phyloP scores from a whole-genome alignment of 495 filamentous ascomycete genomes.

The Poronia punctata region DNA sequence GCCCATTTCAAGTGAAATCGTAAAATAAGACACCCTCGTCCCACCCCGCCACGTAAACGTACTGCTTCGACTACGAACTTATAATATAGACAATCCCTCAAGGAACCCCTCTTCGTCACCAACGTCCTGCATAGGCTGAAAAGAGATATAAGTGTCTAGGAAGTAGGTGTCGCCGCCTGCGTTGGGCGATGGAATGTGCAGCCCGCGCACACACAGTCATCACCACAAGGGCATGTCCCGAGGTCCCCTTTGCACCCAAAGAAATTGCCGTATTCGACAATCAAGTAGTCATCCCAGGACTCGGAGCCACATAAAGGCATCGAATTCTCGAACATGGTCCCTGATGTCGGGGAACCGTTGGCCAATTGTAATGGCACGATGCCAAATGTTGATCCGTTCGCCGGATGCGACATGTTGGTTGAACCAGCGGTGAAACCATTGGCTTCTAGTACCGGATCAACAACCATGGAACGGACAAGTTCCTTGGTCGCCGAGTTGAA shows the following conservation, averaged over 20 bases:
- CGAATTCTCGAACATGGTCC: too few relatives aligned
- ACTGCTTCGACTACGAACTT: too few relatives aligned
- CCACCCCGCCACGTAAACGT: too few relatives aligned
- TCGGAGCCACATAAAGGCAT: too few relatives aligned
- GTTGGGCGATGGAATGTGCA: slow-evolving; percentile 42
- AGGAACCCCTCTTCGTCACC: too few relatives aligned
- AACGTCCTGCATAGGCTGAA: too few relatives aligned
- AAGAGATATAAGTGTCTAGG: too few relatives aligned
- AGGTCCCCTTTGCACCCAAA: slow-evolving; percentile 31
- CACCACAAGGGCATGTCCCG: slow-evolving; percentile 43
- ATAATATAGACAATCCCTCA: too few relatives aligned
- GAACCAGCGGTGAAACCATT: slow-evolving; percentile 14
- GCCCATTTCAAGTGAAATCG: too few relatives aligned
- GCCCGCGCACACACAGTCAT: slow-evolving; percentile 46
- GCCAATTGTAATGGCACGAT: slow-evolving; percentile 32
- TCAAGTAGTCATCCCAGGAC: slow-evolving; percentile 42
- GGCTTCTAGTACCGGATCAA: slow-evolving; percentile 12
- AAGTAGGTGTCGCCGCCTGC: not conserved
- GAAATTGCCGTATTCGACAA: slow-evolving; percentile 42
- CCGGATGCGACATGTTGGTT: slow-evolving; percentile 9
- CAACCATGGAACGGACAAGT: slow-evolving; percentile 53
- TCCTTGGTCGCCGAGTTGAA: slow-evolving; percentile 65
- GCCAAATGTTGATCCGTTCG: slow-evolving; percentile 17
- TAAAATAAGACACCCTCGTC: too few relatives aligned
- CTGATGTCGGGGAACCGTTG: slow-evolving; percentile 32